phyloP scores from a whole-genome alignment of 805 yeast species.

The Torulaspora delbrueckii region DNA sequence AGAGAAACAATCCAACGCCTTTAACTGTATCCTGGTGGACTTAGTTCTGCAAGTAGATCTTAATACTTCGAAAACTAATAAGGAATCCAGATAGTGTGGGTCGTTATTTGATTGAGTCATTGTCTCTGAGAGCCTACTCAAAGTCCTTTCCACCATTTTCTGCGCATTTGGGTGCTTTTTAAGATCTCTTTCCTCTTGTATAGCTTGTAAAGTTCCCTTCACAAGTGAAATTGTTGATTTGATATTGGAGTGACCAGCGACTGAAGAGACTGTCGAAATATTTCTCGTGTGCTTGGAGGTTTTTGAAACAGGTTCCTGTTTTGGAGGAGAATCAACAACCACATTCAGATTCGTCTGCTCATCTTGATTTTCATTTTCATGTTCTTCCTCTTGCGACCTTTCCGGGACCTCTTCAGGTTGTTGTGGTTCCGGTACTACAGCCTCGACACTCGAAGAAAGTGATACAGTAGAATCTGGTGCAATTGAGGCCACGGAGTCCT shows the following conservation, averaged over 20 bases:
- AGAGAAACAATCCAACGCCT: conserved; percentile 79
- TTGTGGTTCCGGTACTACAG: conserved; percentile 8
- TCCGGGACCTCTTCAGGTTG: conserved; percentile 23
- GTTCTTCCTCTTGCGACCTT: conserved; percentile 6
- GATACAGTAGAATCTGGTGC: conserved; percentile 15
- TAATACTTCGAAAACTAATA: conserved; percentile 71
- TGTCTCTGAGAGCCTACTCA: conserved; percentile 27
- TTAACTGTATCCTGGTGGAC: conserved; percentile 58
- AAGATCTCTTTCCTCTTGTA: conserved; percentile 57
- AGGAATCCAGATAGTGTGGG: conserved; percentile 39
- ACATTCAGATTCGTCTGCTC: conserved; percentile 26
- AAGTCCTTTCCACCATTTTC: conserved; percentile 32
- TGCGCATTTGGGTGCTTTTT: conserved; percentile 41
- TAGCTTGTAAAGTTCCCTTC: conserved; percentile 53
- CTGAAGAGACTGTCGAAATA: conserved; percentile 8
- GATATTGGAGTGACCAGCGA: conserved; percentile 20
- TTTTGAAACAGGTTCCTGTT: not conserved
- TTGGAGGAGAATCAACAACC: conserved; percentile 24
- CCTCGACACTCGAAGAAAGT: conserved; percentile 6
- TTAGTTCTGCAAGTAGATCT: conserved; percentile 68
- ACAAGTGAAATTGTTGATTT: conserved; percentile 40
- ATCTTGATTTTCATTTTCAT: not conserved
- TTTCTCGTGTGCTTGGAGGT: conserved; percentile 13
- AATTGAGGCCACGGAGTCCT: conserved; percentile 16
- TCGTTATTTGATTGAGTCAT: conserved; percentile 24